Evolutionary conservation across 306 rosid genomes (phyloP).

Genomic region (Corylus heterophylla): DNA sequence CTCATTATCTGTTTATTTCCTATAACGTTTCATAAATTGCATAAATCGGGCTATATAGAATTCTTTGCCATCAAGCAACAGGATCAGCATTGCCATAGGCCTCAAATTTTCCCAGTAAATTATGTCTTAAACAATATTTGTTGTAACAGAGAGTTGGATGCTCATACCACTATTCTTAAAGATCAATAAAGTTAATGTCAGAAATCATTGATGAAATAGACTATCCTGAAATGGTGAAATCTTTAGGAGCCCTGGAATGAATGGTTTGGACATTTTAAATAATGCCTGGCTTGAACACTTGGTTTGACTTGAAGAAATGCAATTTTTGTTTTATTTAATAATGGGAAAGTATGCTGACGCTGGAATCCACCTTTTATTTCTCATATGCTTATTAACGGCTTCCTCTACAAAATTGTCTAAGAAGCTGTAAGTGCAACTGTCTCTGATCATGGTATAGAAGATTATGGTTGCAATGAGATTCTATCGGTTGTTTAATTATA

Average conservation of each 20-base stretch:
- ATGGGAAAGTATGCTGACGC: background rate
- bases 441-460: background rate
- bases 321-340: background rate
- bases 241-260: background rate
- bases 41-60: background rate
- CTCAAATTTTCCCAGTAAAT: background rate
- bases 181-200: background rate
- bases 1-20: background rate
- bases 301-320: background rate
- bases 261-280: background rate
- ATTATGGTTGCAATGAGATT: background rate
- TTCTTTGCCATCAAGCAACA: background rate
- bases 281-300: background rate
- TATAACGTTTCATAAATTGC: background rate
- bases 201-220: background rate
- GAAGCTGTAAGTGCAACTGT: background rate
- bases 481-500: background rate
- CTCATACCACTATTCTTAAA: background rate
- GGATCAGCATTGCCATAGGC: slow-evolving; percentile 1
- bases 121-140: background rate
- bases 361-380: background rate
- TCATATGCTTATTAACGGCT: background rate
- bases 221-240: background rate
- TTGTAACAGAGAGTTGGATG: background rate
- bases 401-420: background rate